Percentiles rank a stretch among this genome's conserved stretches.
These are phyloP conservation scores for Hypoxylon sp. DNA, from an alignment of 2,329 filamentous ascomycete genomes.

Conservation along the genomic window DNA sequence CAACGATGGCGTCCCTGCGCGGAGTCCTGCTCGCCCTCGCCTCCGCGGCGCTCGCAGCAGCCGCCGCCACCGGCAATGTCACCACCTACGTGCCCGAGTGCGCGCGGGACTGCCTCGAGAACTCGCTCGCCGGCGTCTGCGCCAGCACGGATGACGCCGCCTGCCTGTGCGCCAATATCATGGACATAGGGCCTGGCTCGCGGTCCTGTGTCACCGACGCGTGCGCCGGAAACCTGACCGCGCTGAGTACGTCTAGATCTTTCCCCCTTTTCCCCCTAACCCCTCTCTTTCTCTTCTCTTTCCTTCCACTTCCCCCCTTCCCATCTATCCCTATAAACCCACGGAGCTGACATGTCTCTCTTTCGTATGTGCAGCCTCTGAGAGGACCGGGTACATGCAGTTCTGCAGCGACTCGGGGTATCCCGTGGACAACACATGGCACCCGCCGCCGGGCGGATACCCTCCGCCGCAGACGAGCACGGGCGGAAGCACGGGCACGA, in stretches of 20 bases:
- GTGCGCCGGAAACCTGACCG: conserved; percentile 8
- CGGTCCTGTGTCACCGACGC: conserved; percentile 16
- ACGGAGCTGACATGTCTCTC: neutral
- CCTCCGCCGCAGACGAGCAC: neutral
- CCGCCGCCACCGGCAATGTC: conserved; percentile 29
- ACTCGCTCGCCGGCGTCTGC: conserved; percentile 28
- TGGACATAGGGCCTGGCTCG: conserved; percentile 17
- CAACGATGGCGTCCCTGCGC: conserved; percentile 18
- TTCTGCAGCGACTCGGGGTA: conserved; percentile 20
- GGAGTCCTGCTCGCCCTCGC: neutral
- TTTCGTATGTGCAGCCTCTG: neutral
- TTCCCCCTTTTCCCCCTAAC: conserved; percentile 8
- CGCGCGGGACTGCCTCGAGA: conserved; percentile 31
- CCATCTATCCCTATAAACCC: neutral
- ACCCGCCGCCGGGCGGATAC: neutral
- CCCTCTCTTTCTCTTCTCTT: neutral
- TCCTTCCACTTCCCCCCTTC: too few relatives aligned
- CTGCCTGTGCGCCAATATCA: conserved; percentile 35
- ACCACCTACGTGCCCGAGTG: conserved; percentile 36
- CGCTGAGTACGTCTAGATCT: neutral
- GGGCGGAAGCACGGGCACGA: neutral
- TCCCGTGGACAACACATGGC: neutral
- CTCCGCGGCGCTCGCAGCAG: neutral
- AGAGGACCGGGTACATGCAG: conserved; percentile 1
- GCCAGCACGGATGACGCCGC: conserved; percentile 27